phyloP scores from a whole-genome alignment of 2,329 filamentous ascomycete species.

The Fusarium aywerte region DNA sequence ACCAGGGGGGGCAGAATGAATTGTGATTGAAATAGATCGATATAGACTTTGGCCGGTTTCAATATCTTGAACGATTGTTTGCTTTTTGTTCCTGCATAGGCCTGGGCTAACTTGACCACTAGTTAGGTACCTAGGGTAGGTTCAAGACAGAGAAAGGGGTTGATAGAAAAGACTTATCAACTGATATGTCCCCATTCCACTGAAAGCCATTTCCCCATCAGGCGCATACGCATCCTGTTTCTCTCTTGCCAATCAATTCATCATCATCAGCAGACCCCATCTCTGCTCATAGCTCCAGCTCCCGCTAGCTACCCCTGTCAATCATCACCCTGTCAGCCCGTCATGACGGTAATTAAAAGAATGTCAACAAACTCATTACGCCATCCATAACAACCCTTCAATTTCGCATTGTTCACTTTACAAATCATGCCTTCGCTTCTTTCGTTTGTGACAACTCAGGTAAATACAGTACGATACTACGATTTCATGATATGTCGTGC shows the following conservation, averaged over 20 bases:
- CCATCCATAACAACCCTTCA: constrained; percentile 5
- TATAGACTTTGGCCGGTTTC: constrained; percentile 6
- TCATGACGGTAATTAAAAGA: constrained; percentile 21
- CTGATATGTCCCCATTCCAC: constrained; percentile 1
- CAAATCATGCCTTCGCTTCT: not conserved
- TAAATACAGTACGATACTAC: not conserved
- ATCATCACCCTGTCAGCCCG: constrained; percentile 31
- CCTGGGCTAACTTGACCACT: not conserved
- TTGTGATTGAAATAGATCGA: constrained; percentile 15
- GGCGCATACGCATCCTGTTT: constrained; percentile 13
- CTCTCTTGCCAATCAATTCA: constrained; percentile 21
- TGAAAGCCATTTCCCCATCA: constrained; percentile 9
- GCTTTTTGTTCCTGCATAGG: not conserved
- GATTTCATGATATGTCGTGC: not conserved
- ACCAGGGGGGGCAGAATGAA: constrained; percentile 12
- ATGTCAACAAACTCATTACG: constrained; percentile 30
- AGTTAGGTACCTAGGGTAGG: no score
- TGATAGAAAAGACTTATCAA: constrained; percentile 9
- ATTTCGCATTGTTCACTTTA: not conserved
- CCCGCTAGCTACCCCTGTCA: constrained; percentile 25
- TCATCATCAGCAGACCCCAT: constrained; percentile 23
- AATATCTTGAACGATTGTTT: constrained; percentile 8
- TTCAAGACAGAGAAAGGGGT: constrained; percentile 23
- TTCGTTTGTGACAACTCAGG: not conserved
- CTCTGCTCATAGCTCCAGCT: constrained; percentile 11